Conservation (phyloP, 345 rosid species). For the Ceriops decandra region DNA sequence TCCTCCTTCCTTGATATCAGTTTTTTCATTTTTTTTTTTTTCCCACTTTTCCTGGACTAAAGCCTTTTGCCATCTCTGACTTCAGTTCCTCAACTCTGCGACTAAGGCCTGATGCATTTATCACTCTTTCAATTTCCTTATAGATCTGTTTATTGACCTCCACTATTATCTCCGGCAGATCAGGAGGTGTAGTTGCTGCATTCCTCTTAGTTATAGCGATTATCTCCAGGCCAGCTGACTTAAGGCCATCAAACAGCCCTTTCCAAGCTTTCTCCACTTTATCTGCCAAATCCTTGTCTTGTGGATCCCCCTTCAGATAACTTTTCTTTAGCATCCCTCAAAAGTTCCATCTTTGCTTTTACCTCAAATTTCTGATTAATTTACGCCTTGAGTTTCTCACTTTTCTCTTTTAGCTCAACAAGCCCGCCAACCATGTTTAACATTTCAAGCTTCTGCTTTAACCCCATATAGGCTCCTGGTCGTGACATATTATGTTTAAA, state of each 20-base stretch:
- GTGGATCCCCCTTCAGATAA: constrained; percentile 28
- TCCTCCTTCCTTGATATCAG: constrained; percentile 33
- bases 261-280: constrained; percentile 26
- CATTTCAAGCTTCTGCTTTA: constrained; percentile 36
- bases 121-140: constrained; percentile 30
- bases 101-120: constrained; percentile 24
- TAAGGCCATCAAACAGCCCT: constrained; percentile 26
- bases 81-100: constrained; percentile 34
- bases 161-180: constrained; percentile 22
- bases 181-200: constrained; percentile 18
- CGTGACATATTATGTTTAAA: constrained; percentile 25
- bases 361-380: constrained; percentile 30
- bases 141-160: constrained; percentile 28
- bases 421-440: constrained; percentile 20
- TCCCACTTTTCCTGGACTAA: constrained; percentile 18
- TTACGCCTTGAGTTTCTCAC: constrained; percentile 31
- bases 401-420: constrained; percentile 26
- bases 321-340: constrained; percentile 28
- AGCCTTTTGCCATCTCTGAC: constrained; percentile 26
- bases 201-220: constrained; percentile 30
- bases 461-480: constrained; percentile 41
- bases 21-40: constrained; percentile 15
- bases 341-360: constrained; percentile 29
- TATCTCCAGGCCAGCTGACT: constrained; percentile 35
- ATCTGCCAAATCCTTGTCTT: constrained; percentile 22